Evolutionary conservation across 306 rosid species (phyloP).

Genomic region (Quercus rubra): DNA sequence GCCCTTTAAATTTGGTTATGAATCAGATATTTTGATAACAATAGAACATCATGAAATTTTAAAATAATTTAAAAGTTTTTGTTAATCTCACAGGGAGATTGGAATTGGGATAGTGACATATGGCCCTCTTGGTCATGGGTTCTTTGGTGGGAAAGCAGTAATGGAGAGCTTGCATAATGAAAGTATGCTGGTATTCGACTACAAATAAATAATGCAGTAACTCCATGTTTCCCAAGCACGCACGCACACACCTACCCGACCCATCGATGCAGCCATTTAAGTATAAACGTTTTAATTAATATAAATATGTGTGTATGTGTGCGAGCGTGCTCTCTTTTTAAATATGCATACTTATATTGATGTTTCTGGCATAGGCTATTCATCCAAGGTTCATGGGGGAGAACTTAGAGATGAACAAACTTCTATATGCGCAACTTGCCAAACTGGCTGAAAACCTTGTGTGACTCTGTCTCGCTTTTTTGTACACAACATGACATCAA

Average conservation of each 20-base stretch:
- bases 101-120: constrained; percentile 70
- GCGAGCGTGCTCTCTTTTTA: too few species aligned
- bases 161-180: constrained; percentile 45
- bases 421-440: constrained; percentile 36
- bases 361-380: constrained; percentile 25
- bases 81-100: constrained; percentile 40
- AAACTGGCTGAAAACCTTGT: constrained; percentile 45
- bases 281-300: too few species aligned
- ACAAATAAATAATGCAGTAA: neutral
- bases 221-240: neutral
- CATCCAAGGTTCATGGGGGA: constrained; percentile 70
- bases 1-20: constrained; percentile 2
- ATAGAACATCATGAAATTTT: neutral
- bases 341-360: too few species aligned
- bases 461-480: constrained; percentile 4
- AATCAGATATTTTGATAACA: neutral
- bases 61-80: neutral
- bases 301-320: neutral
- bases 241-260: too few species aligned
- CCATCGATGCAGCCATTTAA: too few species aligned
- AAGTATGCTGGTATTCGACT: constrained; percentile 47
- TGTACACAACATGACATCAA: too few species aligned
- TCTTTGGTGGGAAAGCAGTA: constrained; percentile 67
- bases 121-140: constrained; percentile 70
- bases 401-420: constrained; percentile 63